phyloP scores from a whole-genome alignment of 2,329 filamentous ascomycete genomes.

The Colletotrichum camelliae region DNA sequence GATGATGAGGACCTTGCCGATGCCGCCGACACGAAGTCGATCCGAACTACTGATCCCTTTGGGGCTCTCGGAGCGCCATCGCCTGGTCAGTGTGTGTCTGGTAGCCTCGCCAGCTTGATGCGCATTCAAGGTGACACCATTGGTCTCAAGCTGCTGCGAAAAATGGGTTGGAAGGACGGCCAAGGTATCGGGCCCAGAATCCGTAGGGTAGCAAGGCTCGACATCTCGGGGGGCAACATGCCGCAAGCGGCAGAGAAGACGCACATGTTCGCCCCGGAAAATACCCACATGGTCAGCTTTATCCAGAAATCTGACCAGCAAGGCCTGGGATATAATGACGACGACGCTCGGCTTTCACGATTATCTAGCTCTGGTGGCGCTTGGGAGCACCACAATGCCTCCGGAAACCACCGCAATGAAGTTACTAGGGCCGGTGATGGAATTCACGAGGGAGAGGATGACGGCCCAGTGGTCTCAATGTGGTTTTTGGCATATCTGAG shows the following conservation, averaged over 20 bases:
- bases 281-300: conserved; percentile 72
- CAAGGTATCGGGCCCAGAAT: conserved; percentile 93
- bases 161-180: conserved; percentile 95
- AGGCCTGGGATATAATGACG: conserved; percentile 70
- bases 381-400: not conserved
- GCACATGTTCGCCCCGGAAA: conserved; percentile 86
- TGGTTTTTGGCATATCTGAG: not conserved
- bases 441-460: not conserved
- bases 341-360: conserved; percentile 49
- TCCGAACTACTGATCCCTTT: conserved; percentile 78
- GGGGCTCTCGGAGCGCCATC: conserved; percentile 75
- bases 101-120: conserved; percentile 73
- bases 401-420: conserved; percentile 26
- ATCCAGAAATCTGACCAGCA: conserved; percentile 70
- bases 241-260: conserved; percentile 45
- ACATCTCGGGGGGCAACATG: conserved; percentile 40
- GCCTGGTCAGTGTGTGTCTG: conserved; percentile 29
- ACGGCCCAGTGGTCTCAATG: not conserved
- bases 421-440: not conserved
- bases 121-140: conserved; percentile 79
- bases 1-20: conserved; percentile 95
- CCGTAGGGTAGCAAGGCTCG: conserved; percentile 74
- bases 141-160: conserved; percentile 82
- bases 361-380: not conserved
- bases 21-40: conserved; percentile 75